A percentile compares a stretch with the other conserved stretches of the same genome.
phyloP scores from a whole-genome alignment of 129 eudicot species.

The Flaveria linearis region DNA sequence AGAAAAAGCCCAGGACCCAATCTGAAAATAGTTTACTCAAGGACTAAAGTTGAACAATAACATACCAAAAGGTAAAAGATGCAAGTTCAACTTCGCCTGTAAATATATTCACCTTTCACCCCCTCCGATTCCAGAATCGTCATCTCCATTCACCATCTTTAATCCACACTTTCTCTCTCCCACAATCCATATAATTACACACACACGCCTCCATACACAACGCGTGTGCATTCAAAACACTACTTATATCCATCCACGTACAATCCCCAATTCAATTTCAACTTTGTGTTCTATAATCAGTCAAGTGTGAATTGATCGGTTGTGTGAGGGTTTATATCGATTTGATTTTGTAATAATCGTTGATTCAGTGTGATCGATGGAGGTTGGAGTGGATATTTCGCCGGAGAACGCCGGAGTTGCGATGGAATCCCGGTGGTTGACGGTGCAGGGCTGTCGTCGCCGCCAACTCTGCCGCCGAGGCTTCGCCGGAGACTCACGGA shows the following conservation, averaged over 20 bases:
- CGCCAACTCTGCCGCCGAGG: conserved; percentile 71
- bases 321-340: conserved; percentile 13
- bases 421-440: conserved; percentile 81
- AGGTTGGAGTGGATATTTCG: conserved; percentile 64
- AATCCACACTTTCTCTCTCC: conserved; percentile 15
- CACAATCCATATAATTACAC: neutral
- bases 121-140: conserved; percentile 37
- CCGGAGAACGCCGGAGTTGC: conserved; percentile 58
- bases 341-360: conserved; percentile 7
- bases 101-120: conserved; percentile 15
- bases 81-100: neutral
- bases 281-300: conserved; percentile 5
- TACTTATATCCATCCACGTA: conserved; percentile 27
- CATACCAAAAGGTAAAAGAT: conserved; percentile 3
- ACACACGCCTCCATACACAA: conserved; percentile 28
- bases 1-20: neutral
- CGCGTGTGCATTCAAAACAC: conserved; percentile 38
- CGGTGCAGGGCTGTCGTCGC: conserved; percentile 56
- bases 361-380: conserved; percentile 38
- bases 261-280: conserved; percentile 27
- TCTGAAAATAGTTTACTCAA: neutral
- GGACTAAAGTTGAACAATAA: conserved; percentile 3
- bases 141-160: conserved; percentile 25
- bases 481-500: conserved; percentile 77
- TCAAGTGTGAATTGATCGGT: conserved; percentile 27